phyloP scores from a whole-genome alignment of 2,329 filamentous ascomycete genomes.

The Ceratocystis ficicola region DNA sequence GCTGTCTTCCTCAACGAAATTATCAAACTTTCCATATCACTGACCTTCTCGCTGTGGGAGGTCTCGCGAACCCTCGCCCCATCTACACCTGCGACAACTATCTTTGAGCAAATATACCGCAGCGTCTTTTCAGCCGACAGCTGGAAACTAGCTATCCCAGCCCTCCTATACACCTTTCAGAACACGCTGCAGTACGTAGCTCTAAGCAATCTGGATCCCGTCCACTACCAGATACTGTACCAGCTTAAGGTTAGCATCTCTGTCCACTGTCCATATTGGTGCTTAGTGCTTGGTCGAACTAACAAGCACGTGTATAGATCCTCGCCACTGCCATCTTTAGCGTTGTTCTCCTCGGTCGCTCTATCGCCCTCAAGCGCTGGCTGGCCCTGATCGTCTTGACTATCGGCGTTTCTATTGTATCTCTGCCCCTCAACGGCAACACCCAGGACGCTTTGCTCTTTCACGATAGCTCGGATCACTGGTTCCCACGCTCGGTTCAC shows the following conservation, averaged over 20 bases:
- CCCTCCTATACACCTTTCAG: conserved; percentile 76
- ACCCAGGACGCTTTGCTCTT: conserved; percentile 47
- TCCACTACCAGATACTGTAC: conserved; percentile 86
- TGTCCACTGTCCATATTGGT: background rate
- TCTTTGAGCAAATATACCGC: conserved; percentile 68
- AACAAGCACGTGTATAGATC: conserved; percentile 40
- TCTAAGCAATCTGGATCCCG: conserved; percentile 79
- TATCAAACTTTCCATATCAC: conserved; percentile 73
- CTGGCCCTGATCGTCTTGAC: conserved; percentile 66
- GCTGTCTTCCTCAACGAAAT: conserved; percentile 90
- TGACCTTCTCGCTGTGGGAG: conserved; percentile 80
- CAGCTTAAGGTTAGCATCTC: conserved; percentile 60
- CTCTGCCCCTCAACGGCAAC: conserved; percentile 53
- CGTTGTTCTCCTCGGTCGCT: conserved; percentile 60
- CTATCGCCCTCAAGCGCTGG: conserved; percentile 65
- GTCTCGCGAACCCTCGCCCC: conserved; percentile 65
- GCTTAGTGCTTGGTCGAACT: background rate
- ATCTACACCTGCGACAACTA: conserved; percentile 64
- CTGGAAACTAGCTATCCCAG: conserved; percentile 88
- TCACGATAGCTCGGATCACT: conserved; percentile 51
- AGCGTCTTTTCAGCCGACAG: conserved; percentile 80
- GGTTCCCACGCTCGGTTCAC: conserved; percentile 69
- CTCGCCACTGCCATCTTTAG: conserved; percentile 82
- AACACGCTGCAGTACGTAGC: conserved; percentile 91
- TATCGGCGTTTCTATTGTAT: conserved; percentile 72